phyloP scores from a whole-genome alignment of 2,329 filamentous ascomycete species.

The Bipolaris zeicola region DNA sequence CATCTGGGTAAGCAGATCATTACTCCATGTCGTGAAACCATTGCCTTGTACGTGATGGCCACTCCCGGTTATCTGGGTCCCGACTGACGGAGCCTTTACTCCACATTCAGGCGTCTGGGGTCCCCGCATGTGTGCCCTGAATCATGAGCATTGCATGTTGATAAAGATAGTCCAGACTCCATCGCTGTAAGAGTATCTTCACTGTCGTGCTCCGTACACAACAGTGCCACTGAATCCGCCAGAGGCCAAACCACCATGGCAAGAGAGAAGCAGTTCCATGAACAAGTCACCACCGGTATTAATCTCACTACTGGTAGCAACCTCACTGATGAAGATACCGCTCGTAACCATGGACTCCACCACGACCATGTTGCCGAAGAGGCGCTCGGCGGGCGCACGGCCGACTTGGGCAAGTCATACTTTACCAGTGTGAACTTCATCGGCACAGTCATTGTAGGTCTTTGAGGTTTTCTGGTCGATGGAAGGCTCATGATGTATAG shows the following conservation, averaged over 20 bases:
- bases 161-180: slow-evolving; percentile 16
- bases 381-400: slow-evolving; percentile 34
- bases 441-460: slow-evolving; percentile 38
- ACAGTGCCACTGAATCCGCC: not conserved
- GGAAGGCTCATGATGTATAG: slow-evolving; percentile 14
- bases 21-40: not conserved
- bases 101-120: slow-evolving; percentile 9
- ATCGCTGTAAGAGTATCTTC: not conserved
- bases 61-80: slow-evolving; percentile 11
- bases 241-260: slow-evolving; percentile 20
- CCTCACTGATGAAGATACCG: slow-evolving; percentile 13
- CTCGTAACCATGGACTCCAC: slow-evolving; percentile 27
- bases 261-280: slow-evolving; percentile 25
- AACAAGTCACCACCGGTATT: slow-evolving; percentile 14
- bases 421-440: slow-evolving; percentile 35
- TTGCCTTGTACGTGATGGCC: slow-evolving; percentile 3
- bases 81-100: slow-evolving; percentile 6
- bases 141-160: slow-evolving; percentile 1
- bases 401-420: slow-evolving; percentile 34
- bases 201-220: not conserved
- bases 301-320: slow-evolving; percentile 7
- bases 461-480: too few relatives aligned
- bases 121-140: slow-evolving; percentile 10
- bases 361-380: slow-evolving; percentile 39
- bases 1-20: slow-evolving; percentile 4